phyloP scores from a whole-genome alignment of 2,329 filamentous ascomycete genomes.

The Aspergillus oerlinghausenensis region DNA sequence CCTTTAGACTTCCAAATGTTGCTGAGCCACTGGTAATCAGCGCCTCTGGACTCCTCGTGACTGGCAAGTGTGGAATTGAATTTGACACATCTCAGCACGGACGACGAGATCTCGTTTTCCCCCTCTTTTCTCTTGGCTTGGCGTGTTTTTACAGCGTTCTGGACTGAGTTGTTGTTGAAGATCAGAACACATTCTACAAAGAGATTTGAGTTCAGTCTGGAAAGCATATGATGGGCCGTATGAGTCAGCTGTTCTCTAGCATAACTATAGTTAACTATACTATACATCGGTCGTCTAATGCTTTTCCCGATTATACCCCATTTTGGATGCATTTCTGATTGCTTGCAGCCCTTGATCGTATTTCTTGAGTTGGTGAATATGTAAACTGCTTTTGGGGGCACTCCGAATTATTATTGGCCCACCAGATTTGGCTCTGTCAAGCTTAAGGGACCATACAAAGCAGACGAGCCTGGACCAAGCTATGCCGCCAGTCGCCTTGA shows the following conservation, averaged over 20 bases:
- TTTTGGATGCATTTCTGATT: too few species aligned
- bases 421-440: neutral
- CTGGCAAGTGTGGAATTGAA: conserved; percentile 6
- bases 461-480: neutral
- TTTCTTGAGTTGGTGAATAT: neutral
- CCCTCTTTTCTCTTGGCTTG: conserved; percentile 14
- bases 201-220: conserved; percentile 11
- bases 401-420: neutral
- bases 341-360: too few species aligned
- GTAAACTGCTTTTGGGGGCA: neutral
- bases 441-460: neutral
- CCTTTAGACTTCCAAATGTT: neutral
- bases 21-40: neutral
- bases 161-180: conserved; percentile 3
- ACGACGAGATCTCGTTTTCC: conserved; percentile 7
- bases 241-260: conserved; percentile 9
- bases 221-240: conserved; percentile 2
- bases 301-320: neutral
- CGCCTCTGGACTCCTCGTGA: conserved; percentile 6
- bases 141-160: conserved; percentile 7
- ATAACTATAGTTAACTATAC: conserved; percentile 4
- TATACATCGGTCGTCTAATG: neutral
- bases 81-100: conserved; percentile 14
- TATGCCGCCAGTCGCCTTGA: neutral
- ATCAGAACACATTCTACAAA: conserved; percentile 4